Evolutionary conservation across 768 basidiomycete species (phyloP).

Genomic region (Boletus rufocinnamomeus): DNA sequence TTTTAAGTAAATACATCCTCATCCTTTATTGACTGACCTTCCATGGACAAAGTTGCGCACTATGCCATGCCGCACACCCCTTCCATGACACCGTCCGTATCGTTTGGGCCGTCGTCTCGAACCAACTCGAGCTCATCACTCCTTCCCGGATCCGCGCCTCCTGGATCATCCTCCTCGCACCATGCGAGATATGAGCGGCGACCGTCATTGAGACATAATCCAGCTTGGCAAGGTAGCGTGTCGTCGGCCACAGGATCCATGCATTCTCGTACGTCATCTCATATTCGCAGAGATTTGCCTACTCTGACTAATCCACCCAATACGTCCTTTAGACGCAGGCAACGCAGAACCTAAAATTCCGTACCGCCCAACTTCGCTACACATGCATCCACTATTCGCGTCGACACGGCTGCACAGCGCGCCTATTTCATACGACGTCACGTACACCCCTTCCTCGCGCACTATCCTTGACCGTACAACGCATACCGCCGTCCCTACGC

Average conservation of each 20-base stretch:
- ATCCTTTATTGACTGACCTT: conserved; percentile 4
- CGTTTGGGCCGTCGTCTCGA: conserved; percentile 45
- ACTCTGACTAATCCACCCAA: conserved; percentile 8
- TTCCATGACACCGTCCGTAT: conserved; percentile 34
- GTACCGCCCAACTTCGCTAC: conserved; percentile 39
- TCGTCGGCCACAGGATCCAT: conserved; percentile 41
- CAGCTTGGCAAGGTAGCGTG: conserved; percentile 47
- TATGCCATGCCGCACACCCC: conserved; percentile 35
- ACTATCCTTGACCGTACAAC: conserved; percentile 59
- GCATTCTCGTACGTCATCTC: conserved; percentile 42
- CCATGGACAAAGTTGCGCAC: conserved; percentile 26
- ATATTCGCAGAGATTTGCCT: conserved; percentile 3
- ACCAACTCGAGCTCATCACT: conserved; percentile 56
- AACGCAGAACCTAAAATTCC: conserved; percentile 27
- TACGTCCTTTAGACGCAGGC: conserved; percentile 17
- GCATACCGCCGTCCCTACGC: conserved; percentile 52
- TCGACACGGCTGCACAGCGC: conserved; percentile 55
- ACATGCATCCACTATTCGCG: conserved; percentile 68
- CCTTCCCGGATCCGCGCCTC: conserved; percentile 42
- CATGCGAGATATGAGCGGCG: conserved; percentile 43
- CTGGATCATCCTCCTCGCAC: conserved; percentile 42
- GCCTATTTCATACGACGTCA: conserved; percentile 63
- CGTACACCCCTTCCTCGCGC: conserved; percentile 55
- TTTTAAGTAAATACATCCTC: no score
- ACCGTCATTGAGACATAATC: conserved; percentile 49